These are phyloP conservation scores for Candida hungchunana DNA, from an alignment of 805 yeast genomes.

Conservation along the genomic window DNA sequence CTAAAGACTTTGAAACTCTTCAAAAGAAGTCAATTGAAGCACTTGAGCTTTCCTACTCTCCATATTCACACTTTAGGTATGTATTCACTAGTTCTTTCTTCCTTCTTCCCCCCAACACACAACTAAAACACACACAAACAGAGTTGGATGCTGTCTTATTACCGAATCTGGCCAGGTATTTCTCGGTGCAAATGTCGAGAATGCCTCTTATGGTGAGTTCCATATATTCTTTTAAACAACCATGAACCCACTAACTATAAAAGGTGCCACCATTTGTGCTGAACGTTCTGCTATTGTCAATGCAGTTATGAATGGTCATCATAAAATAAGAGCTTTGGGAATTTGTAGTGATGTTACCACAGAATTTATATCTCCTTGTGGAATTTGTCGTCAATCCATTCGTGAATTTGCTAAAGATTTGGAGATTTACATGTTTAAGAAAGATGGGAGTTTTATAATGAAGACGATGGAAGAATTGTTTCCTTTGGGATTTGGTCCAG, in stretches of 20 bases:
- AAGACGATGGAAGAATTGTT: conserved; percentile 58
- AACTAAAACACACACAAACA: conserved; percentile 16
- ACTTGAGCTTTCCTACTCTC: conserved; percentile 40
- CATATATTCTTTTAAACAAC: not conserved
- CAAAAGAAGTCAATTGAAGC: conserved; percentile 31
- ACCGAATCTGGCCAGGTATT: conserved; percentile 45
- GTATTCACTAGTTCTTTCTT: conserved; percentile 2
- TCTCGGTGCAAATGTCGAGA: conserved; percentile 86
- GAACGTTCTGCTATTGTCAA: conserved; percentile 63
- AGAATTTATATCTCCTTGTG: conserved; percentile 77
- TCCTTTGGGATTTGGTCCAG: conserved; percentile 89
- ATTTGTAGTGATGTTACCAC: conserved; percentile 55
- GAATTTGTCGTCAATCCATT: conserved; percentile 87
- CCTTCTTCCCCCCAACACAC: too few relatives aligned
- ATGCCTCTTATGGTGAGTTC: conserved; percentile 73
- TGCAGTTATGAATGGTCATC: conserved; percentile 45
- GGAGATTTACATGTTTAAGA: conserved; percentile 67
- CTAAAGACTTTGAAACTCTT: too few relatives aligned
- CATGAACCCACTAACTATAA: not conserved
- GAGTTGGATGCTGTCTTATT: conserved; percentile 79
- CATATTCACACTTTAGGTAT: conserved; percentile 38
- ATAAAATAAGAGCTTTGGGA: conserved; percentile 54
- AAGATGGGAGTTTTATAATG: conserved; percentile 43
- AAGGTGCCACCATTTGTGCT: conserved; percentile 65
- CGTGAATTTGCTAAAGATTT: conserved; percentile 67